Evolutionary conservation across 805 yeast species (phyloP), one percentile per base, ranked within the genome.

Genomic region (Kuraishia hungarica): DNA sequence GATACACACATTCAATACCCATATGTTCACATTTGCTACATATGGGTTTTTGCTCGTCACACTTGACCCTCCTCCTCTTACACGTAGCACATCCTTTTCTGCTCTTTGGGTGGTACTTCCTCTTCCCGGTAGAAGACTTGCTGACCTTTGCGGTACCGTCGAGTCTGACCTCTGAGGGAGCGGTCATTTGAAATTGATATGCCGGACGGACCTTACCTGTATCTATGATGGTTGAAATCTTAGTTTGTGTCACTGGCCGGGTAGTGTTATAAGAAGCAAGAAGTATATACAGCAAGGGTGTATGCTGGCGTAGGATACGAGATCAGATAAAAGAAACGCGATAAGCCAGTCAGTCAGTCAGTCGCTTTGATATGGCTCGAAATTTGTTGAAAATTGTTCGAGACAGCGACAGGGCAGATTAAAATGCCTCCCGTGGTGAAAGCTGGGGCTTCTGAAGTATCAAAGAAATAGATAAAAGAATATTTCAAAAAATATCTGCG

Each of bases 61-160:
- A 92, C 67, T 92, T 92, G 48, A 93, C 97, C 53, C 97, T 75
- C 62, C 98, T 79, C 59, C 82, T 79, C 65, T 92, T 92, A 71
- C 98, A 92, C 1, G 96, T 88, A 47, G 84, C 80, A 71, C 98
- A 92, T 0, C 98, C 98, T 55, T 82, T 81, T 56, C 96, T 80
- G 39, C 96, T 87, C 69, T 93, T 93, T 57, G 84, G 87, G 67
- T 93, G 98, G 64, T 86, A 93, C 64, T 89, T 87, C 50, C 97
- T 78, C 70, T 90, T 92, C 5, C 87, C 89, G 0, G 84, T 80
- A 0, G 87, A 72, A 23, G 53, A 21, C 26, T 54, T 54, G 43
- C 17, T 23, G 20, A 54, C 53, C 29, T 23, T 49, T n/a, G 24
- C 51, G 28, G 51, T 22, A 3, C 21, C 21, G 19, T 20, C 49